A percentile compares a stretch with the other conserved stretches of the same genome.
phyloP scores from a whole-genome alignment of 139 green algal genomes.

The Eudorina sp. region DNA sequence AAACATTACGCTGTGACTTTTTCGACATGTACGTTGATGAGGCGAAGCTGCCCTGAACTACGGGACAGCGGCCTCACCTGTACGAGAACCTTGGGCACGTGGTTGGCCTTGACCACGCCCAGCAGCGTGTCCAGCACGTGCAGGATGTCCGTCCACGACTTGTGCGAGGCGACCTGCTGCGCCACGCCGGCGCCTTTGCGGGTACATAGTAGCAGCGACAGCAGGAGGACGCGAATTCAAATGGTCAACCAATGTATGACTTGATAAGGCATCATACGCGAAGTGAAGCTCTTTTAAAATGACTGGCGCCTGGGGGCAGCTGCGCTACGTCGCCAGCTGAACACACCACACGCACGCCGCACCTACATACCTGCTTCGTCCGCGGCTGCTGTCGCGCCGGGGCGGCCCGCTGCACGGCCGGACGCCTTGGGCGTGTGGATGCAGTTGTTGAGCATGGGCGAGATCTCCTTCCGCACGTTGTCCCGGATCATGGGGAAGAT shows the following conservation, averaged over 20 bases:
- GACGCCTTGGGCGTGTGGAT: constrained; percentile 85
- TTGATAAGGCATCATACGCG: too few relatives aligned
- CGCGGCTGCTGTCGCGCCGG: not conserved
- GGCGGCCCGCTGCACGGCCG: not conserved
- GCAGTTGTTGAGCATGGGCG: constrained; percentile 83
- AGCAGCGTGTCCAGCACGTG: constrained; percentile 88
- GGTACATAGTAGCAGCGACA: too few relatives aligned
- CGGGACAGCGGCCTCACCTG: too few relatives aligned
- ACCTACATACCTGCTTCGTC: constrained; percentile 3
- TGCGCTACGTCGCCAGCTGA: too few relatives aligned
- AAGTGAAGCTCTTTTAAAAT: too few relatives aligned
- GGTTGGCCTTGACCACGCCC: constrained; percentile 80
- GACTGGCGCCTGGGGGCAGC: too few relatives aligned
- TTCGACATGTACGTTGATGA: too few relatives aligned
- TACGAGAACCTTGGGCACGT: constrained; percentile 94
- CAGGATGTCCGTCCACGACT: constrained; percentile 93
- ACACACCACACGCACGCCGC: too few relatives aligned
- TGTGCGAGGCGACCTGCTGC: constrained; percentile 56
- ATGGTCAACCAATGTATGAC: not conserved
- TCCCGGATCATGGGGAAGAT: constrained; percentile 98
- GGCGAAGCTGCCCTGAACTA: too few relatives aligned
- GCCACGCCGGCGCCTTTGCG: constrained; percentile 15
- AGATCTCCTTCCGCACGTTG: constrained; percentile 98
- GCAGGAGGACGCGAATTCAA: not conserved
- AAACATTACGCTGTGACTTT: too few relatives aligned